Evolutionary conservation across 495 filamentous ascomycete species (phyloP), one percentile per base, ranked within the genome.

Genomic region (Podospora didyma): DNA sequence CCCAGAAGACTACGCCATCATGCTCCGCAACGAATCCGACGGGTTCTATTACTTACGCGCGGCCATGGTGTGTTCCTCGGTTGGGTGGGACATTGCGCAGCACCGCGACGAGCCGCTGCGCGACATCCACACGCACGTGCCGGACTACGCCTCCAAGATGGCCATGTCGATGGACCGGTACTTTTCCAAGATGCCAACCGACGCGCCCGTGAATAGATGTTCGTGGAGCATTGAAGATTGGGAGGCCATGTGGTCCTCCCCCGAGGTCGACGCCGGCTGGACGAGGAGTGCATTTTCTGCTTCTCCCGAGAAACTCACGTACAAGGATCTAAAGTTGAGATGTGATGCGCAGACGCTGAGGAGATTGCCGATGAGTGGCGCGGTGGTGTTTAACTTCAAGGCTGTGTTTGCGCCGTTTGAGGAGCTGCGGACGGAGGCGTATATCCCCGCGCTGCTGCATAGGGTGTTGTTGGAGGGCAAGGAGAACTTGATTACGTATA

Each of bases 271-370:
- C 3, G 24, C 28, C 37, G 17, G 52, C n/a, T 68, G 65, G 65
- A 51, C 21, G 9, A 57, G 65, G 2, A 63, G 60, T n/a, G 54
- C 57, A 4, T 68, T 68, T 48, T 52, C 58, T 0, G 37, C 23
- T 0, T 10, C 54, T 12, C 60, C 60, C 7, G 60, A 80, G 1
- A 63, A 76, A 7, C 69, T 94, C 6, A 69, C 64, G 7, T 62
- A 86, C n/a, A 75, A 79, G 0, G 82, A 89, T 21, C 77, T 87
- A 60, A 71, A 86, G 54, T 79, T 96, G 14, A 83, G 92, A n/a
- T 90, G 94, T 2, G 92, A 96, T 67, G 94, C 90, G 89, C 92
- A 96, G 71, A 96, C 92, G 0, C 78, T 96, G 17, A 84, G 92
- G 12, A 81, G 92, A 23, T 74, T 96, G 1, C 92, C 92, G 2